Evolutionary conservation across 441 rosid genomes (phyloP).

Genomic region (Adansonia rubrostipa): DNA sequence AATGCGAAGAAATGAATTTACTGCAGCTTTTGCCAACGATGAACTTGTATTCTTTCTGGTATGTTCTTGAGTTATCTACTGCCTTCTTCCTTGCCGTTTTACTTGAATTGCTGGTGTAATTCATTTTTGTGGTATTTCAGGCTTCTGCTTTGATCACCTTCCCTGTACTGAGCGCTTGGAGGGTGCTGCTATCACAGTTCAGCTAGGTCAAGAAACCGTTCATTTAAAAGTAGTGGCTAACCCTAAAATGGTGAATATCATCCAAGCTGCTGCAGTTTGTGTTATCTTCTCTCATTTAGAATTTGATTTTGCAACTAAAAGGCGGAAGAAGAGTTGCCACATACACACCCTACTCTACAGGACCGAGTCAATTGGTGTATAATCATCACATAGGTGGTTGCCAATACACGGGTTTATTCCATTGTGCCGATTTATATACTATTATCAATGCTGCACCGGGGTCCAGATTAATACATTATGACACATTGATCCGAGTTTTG

Average conservation of each 20-base stretch:
- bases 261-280: background rate
- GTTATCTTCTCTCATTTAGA: background rate
- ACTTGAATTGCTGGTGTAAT: background rate
- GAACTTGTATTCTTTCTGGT: slow-evolving; percentile 86
- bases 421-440: no score
- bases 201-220: slow-evolving; percentile 27
- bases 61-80: slow-evolving; percentile 25
- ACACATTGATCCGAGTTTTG: background rate
- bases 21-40: slow-evolving; percentile 57
- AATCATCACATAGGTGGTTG: background rate
- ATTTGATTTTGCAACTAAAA: background rate
- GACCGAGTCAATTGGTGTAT: background rate
- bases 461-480: background rate
- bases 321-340: background rate
- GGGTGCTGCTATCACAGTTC: slow-evolving; percentile 55
- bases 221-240: background rate
- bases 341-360: background rate
- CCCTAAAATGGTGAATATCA: background rate
- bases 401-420: background rate
- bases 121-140: slow-evolving; percentile 41
- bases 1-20: slow-evolving; percentile 65
- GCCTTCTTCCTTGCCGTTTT: background rate
- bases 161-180: slow-evolving; percentile 71
- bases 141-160: slow-evolving; percentile 73
- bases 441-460: background rate